Evolutionary conservation across 2,329 filamentous ascomycete genomes (phyloP), one percentile per base, ranked within the genome.

Genomic region (Fusarium avenaceum): DNA sequence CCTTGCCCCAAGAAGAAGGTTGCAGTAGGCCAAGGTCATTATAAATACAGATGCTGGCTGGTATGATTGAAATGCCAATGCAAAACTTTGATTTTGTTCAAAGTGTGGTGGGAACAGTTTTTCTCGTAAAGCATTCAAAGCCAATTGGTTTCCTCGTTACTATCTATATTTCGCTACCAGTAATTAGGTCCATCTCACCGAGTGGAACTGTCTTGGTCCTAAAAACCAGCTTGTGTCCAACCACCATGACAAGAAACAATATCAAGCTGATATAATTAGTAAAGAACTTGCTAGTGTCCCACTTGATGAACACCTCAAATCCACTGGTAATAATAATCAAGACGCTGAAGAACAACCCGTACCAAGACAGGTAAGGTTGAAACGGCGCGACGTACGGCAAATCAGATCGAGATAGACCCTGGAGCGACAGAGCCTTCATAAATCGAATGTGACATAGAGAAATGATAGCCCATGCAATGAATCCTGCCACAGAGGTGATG

Each of bases 401-500:
- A 6, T 74, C 75, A 67, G 61, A 30, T 20, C 61, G 61, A 9
- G 57, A 35, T 15, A 90, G 76, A 53, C 82, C 81, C 71, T 88
- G 85, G 55, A 80, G 35, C 10, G 53, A 71, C 78, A 89, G 83
- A 9, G 88, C 89, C 63, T 80, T 79, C 57, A 85, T 83, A 80
- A 89, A 89, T 48, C 87, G 85, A 24, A 89, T 76, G 69, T 88
- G 89, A 2, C 85, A 87, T 65, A 87, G 75, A 72, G 86, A 80
- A 66, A 88, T 81, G 28, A 87, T 82, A 62, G 88, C 83, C 87
- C 87, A 89, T 30, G 85, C 86, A 71, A 89, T 84, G 73, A 85
- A 85, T 4, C 86, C 86, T 0, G 84, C 85, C 56, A 88, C 86
- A 60, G 86, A 92, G 17, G 88, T 89, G 54, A 92, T 84, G 74